Percentiles rank a stretch among this genome's conserved stretches.
phyloP scores from a whole-genome alignment of 108 stramenopile species.

The Nitzschia sp. region DNA sequence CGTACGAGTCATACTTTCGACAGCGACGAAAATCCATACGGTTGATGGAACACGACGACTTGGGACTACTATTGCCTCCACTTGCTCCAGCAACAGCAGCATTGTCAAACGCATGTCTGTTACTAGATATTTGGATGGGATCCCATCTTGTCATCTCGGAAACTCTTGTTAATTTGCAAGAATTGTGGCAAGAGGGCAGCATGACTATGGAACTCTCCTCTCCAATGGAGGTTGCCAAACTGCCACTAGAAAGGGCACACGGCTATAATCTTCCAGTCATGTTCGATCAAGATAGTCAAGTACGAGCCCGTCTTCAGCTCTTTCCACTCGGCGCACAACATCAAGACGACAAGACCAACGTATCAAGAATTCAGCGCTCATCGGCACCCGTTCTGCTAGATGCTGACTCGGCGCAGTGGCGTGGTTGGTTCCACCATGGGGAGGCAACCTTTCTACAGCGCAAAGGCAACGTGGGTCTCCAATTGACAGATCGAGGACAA shows the following conservation, averaged over 20 bases:
- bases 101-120: neutral
- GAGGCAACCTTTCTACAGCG: slow-evolving; percentile 15
- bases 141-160: neutral
- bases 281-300: neutral
- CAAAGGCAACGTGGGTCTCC: slow-evolving; percentile 5
- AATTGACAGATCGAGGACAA: slow-evolving; percentile 17
- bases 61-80: neutral
- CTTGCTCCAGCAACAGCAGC: neutral
- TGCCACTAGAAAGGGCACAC: neutral
- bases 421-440: slow-evolving; percentile 1
- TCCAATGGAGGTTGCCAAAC: neutral
- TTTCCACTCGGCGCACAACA: neutral
- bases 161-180: neutral
- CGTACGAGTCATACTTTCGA: slow-evolving; percentile 4
- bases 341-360: neutral
- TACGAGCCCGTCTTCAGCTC: neutral
- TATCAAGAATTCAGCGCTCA: neutral
- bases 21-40: slow-evolving; percentile 10
- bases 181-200: neutral
- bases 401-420: neutral
- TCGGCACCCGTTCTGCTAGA: neutral
- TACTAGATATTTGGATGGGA: neutral
- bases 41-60: neutral
- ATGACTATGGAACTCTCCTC: neutral
- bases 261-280: neutral